Base-by-base conservation (phyloP, 2,329 filamentous ascomycete species). In the Trichoderma aggressivum region DNA sequence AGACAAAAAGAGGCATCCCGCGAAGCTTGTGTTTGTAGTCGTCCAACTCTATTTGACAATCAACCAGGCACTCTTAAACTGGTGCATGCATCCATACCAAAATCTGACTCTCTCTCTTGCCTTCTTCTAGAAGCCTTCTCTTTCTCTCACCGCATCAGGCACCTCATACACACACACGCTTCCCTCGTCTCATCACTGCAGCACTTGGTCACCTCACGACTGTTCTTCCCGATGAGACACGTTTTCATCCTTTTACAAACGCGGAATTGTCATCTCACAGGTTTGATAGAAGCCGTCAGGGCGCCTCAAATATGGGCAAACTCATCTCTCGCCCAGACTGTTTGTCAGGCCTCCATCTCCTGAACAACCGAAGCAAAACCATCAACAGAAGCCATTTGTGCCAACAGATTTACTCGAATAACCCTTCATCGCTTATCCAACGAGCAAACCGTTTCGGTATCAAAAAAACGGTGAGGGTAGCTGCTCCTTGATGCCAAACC, bases 101-200 rank as follows among this genome's bases (percentile, higher is more conserved):
- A 59, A 59, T 59, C 56, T 59, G 56, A 59, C 21, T 7, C 16
- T 50, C 39, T 3, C 28, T 50, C 39, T 3, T 30, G 14, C n/a
- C 24, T 2, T 16, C 2, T 69, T 69, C 65, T 69, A 53, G 65
- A 69, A 69, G 56, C 56, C n/a, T 69, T 69, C 65, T 34, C 55
- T 16, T 18, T 26, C n/a, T 21, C 28, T 26, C 28, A 58, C 26
- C 32, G n/a, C 65, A 34, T 30, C 50, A 26, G 47, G 43, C 61
- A 12, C 18, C 11, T 26, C 18, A 10, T 18, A 32, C 28, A 14
- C n/a, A n/a, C n/a, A 58, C 32, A 28, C 24, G 10, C n/a, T 43
- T 43, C 12, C 21, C 5, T 69, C 39, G 12, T 69, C 65, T 69
- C 39, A 5, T 69, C 65, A 69, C 56, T 18, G 56, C 65, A 69